Conservation (phyloP, 2,329 filamentous ascomycete genomes). For the Colletotrichum agaves region DNA sequence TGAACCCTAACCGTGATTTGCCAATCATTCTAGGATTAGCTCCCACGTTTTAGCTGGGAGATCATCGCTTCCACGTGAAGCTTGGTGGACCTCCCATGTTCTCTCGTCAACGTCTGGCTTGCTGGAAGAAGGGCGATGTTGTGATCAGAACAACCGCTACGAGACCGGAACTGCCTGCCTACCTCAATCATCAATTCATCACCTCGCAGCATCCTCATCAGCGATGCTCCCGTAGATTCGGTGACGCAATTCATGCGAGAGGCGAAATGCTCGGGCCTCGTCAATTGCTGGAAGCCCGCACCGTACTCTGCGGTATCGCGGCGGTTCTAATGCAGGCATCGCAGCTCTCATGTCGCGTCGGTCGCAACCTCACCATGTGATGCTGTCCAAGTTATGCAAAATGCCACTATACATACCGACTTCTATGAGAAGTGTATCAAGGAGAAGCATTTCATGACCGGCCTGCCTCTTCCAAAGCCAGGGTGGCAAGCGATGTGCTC, state of each 20-base stretch:
- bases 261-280: conserved; percentile 6
- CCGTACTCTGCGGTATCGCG: not conserved
- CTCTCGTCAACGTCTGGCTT: not conserved
- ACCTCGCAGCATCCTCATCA: not conserved
- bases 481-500: not conserved
- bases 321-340: conserved; percentile 1
- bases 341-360: not conserved
- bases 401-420: not conserved
- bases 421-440: not conserved
- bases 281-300: not conserved
- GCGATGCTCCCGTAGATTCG: not conserved
- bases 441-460: not conserved
- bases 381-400: not conserved
- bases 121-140: not conserved
- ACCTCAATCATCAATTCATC: not conserved
- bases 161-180: not conserved
- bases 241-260: not conserved
- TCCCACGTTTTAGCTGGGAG: conserved; percentile 20
- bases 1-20: not conserved
- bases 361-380: not conserved
- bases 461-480: not conserved
- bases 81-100: not conserved
- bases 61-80: conserved; percentile 26
- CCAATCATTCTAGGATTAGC: conserved; percentile 15
- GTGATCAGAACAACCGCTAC: not conserved